Conservation (phyloP, 1,284 basidiomycete species). For the Malassezia pachydermatis region DNA sequence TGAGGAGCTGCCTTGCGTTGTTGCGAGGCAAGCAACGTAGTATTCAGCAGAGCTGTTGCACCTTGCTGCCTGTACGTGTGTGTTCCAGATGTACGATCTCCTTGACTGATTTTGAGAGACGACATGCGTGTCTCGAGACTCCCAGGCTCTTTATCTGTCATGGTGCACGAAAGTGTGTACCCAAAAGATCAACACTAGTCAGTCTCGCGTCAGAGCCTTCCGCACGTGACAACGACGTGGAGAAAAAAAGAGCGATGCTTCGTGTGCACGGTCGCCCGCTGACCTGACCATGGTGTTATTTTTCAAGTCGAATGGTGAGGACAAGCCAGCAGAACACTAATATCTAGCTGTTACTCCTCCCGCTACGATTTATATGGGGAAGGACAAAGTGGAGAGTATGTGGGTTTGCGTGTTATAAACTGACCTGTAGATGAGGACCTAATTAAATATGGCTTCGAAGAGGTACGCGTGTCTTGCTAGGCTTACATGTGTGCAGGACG, state of each 20-base stretch:
- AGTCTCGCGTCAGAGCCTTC: neutral
- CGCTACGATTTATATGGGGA: constrained; percentile 79
- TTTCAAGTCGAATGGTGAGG: constrained; percentile 53
- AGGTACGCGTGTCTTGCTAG: constrained; percentile 34
- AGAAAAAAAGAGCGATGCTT: neutral
- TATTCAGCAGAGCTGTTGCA: constrained; percentile 10
- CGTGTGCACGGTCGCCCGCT: neutral
- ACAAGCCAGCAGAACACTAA: neutral
- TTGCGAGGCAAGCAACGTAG: constrained; percentile 15
- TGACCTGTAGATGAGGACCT: constrained; percentile 21
- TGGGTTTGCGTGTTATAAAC: neutral
- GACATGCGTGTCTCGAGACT: constrained; percentile 15
- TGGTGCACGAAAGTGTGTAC: constrained; percentile 2
- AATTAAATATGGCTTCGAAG: constrained; percentile 56
- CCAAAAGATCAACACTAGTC: constrained; percentile 13
- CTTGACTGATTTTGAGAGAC: constrained; percentile 7
- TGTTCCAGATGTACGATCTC: neutral
- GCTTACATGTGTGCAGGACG: constrained; percentile 17
- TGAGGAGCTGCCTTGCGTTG: constrained; percentile 14
- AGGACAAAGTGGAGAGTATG: constrained; percentile 59
- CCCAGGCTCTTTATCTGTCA: constrained; percentile 1
- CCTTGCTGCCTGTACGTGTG: neutral
- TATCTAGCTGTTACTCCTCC: constrained; percentile 55
- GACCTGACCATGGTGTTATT: constrained; percentile 53
- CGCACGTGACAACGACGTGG: neutral